Base-by-base conservation (phyloP, 2,329 filamentous ascomycete genomes). In the Trichoderma brevicompactum region DNA sequence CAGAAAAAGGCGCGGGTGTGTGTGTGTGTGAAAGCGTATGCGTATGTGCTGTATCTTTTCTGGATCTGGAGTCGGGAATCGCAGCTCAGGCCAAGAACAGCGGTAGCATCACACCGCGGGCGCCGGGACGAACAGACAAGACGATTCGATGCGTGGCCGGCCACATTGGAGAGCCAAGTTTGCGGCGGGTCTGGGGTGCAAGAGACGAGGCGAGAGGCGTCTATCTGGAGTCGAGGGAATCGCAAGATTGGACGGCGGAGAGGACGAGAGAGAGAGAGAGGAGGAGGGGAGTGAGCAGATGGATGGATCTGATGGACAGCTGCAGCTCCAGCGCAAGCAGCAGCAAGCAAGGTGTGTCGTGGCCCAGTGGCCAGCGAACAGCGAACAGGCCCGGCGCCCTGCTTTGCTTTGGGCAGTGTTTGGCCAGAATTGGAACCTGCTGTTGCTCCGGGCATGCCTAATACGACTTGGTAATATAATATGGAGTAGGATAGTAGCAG, bases 21-120 rank as follows among this genome's bases (percentile, higher is more conserved):
- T 34, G 54, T 34, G 54, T 56, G 54, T 19, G 41, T 43, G 54
- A 32, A 40, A 40, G 38, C 36, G 28, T 59, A 28, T 59, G 55
- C 46, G 44, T 34, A 17, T 60, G 44, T 60, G 43, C n/a, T 54
- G 17, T 60, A 54, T 60, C 55, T 48, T 68, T 64, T 71, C 68
- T 68, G 62, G 65, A 48, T 63, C 49, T 36, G 52, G 58, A 56
- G 17, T 66, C 23, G 66, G 64, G 62, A 70, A 70, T 67, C 64
- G 70, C 70, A 66, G 63, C 59, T 67, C 70, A 72, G 46, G 54
- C 65, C 56, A 55, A 62, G 67, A 67, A 68, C 70, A 69, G 72
- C 73, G 74, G 73, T 70, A 69, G 72, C 72, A 75, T 72, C 66
- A 70, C 68, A 68, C 70, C 72, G 70, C 65, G 67, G 73, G 68